Percentiles rank a stretch among this genome's conserved stretches.
phyloP scores from a whole-genome alignment of 768 basidiomycete species.

The Clathrus columnatus region DNA sequence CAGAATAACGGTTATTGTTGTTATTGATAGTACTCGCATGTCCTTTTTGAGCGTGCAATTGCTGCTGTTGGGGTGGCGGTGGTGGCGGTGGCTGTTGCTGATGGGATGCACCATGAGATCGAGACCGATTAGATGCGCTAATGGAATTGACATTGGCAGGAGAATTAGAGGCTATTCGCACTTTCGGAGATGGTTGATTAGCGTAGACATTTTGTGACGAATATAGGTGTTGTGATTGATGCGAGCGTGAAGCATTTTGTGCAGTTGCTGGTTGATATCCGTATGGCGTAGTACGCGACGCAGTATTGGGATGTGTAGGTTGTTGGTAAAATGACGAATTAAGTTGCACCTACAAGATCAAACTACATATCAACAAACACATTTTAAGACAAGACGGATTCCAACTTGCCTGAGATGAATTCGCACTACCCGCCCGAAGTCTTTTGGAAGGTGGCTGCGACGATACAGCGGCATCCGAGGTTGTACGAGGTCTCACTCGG shows the following conservation, averaged over 20 bases:
- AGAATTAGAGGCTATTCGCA: not conserved
- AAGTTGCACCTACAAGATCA: not conserved
- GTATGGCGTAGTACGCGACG: not conserved
- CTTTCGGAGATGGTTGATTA: not conserved
- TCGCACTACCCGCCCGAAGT: not conserved
- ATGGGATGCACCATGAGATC: not conserved
- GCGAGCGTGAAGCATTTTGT: not conserved
- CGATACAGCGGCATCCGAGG: not conserved
- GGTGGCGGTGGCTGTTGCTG: not conserved
- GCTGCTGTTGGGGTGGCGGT: not conserved
- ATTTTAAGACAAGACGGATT: not conserved
- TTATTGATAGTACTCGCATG: too few relatives aligned
- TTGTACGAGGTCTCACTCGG: not conserved
- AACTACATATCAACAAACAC: too few relatives aligned
- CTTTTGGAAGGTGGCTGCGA: not conserved
- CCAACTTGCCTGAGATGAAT: not conserved
- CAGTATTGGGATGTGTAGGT: not conserved
- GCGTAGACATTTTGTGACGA: not conserved
- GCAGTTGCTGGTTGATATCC: not conserved
- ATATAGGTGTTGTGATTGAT: too few relatives aligned
- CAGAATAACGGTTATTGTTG: not conserved
- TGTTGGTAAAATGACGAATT: not conserved
- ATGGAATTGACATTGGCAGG: not conserved
- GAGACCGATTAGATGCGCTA: not conserved
- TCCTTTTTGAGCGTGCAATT: not conserved